Evolutionary conservation across 345 rosid genomes (phyloP), one percentile per base, ranked within the genome.

Genomic region (Clarkia xantiana): DNA sequence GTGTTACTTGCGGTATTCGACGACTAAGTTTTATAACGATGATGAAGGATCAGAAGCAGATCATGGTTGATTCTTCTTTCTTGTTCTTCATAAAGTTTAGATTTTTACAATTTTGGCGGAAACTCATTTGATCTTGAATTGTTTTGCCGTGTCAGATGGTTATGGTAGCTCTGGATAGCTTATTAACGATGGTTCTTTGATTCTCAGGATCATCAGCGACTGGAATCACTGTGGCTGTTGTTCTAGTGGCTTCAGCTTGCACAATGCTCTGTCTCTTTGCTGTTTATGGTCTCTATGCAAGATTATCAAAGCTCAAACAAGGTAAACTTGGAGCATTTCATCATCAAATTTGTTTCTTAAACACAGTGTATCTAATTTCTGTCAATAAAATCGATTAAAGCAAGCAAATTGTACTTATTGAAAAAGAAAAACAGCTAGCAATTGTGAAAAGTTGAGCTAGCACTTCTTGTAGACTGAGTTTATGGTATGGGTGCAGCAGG

Each of bases 1-100:
- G 8, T 67, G 72, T 46, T 67, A 46, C 57, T n/a, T 67, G 52
- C 50, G 67, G 56, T 67, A 67, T 45, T 67, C 71, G 0, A 56
- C 60, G 11, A 0, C 12, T 10, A 50, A 51, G 0, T 66, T 66
- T 17, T 56, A 44, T 18, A 56, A 44, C 22, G 39, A 43, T 40
- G 18, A 12, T 4, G 53, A 14, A 29, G 41, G 7, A 49, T 39
- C 53, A 49, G 5, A 53, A 53, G 56, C 19, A 42, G 8, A 43
- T 20, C 41, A 49, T 14, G 65, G 65, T 57, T 25, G 14, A 41
- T 44, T 45, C 16, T 9, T 7, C 18, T 19, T 13, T 40, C n/a
- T 22, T 12, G 47, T 22, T 22, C 13, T 19, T 1, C 36, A 5
- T 10, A 29, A 1, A 29, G 36, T 29, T 22, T 2, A 22, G 5